These are phyloP conservation scores for Cubamyces sp. DNA, from an alignment of 768 basidiomycete species.

Conservation along the genomic window DNA sequence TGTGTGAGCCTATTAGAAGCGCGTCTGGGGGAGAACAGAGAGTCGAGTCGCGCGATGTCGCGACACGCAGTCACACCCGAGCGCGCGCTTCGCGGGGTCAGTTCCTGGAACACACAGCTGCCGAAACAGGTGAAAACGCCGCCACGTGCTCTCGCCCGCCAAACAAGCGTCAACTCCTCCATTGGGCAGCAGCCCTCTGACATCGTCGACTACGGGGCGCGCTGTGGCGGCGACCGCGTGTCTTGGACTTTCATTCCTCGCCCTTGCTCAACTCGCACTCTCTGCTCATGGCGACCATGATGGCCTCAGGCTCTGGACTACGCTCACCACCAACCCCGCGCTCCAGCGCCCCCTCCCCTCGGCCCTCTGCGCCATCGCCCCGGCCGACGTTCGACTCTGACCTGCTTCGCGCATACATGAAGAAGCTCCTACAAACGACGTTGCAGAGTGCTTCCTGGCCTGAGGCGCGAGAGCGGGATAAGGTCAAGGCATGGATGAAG, in stretches of 20 bases:
- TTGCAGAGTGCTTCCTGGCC: constrained; percentile 70
- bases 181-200: constrained; percentile 8
- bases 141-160: constrained; percentile 21
- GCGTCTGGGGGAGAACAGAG: constrained; percentile 11
- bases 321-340: constrained; percentile 28
- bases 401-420: constrained; percentile 76
- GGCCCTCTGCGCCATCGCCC: constrained; percentile 49
- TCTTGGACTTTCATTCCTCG: not conserved
- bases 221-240: constrained; percentile 13
- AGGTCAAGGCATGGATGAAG: constrained; percentile 75
- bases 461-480: constrained; percentile 68
- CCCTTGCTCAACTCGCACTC: constrained; percentile 1
- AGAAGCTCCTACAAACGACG: constrained; percentile 74
- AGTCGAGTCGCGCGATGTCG: constrained; percentile 20
- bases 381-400: constrained; percentile 71
- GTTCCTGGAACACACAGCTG: not conserved
- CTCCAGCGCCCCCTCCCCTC: constrained; percentile 60
- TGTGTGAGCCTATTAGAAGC: constrained; percentile 8
- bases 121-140: constrained; percentile 15
- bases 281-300: constrained; percentile 20
- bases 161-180: constrained; percentile 23
- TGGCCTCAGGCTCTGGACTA: constrained; percentile 18
- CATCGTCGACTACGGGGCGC: constrained; percentile 2
- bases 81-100: not conserved
- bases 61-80: constrained; percentile 11